These are phyloP conservation scores for Penicillium antarcticum DNA, from an alignment of 495 filamentous ascomycete species.

Conservation along the genomic window DNA sequence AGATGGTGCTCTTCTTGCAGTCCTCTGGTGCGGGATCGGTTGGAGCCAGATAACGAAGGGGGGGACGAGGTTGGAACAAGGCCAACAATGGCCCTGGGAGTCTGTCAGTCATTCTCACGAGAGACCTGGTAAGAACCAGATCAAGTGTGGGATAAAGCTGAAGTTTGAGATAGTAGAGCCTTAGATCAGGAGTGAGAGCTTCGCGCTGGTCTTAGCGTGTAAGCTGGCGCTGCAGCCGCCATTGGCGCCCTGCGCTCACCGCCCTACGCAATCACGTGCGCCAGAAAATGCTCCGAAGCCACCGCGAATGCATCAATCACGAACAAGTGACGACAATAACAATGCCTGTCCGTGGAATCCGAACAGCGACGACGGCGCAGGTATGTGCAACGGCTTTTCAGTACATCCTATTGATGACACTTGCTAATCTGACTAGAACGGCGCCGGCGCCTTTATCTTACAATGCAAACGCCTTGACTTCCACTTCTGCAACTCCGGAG, in stretches of 20 bases:
- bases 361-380: conserved; percentile 34
- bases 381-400: conserved; percentile 20
- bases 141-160: conserved; percentile 3
- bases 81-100: conserved; percentile 88
- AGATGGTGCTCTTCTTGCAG: conserved; percentile 62
- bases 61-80: conserved; percentile 90
- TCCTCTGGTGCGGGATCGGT: conserved; percentile 80
- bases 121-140: neutral
- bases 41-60: conserved; percentile 84
- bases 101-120: conserved; percentile 80
- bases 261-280: conserved; percentile 18
- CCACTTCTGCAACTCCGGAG: conserved; percentile 94
- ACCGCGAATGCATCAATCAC: neutral
- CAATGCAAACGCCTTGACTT: conserved; percentile 95
- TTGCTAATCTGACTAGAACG: conserved; percentile 60
- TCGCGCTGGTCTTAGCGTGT: conserved; percentile 18
- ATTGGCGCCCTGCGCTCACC: conserved; percentile 13
- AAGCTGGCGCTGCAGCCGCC: conserved; percentile 13
- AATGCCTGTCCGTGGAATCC: conserved; percentile 69
- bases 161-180: conserved; percentile 10
- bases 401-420: neutral
- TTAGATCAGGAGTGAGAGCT: conserved; percentile 16
- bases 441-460: conserved; percentile 92
- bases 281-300: conserved; percentile 21
- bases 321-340: conserved; percentile 24